phyloP scores from a whole-genome alignment of 140 eudicot species.

The Anethum foeniculum region DNA sequence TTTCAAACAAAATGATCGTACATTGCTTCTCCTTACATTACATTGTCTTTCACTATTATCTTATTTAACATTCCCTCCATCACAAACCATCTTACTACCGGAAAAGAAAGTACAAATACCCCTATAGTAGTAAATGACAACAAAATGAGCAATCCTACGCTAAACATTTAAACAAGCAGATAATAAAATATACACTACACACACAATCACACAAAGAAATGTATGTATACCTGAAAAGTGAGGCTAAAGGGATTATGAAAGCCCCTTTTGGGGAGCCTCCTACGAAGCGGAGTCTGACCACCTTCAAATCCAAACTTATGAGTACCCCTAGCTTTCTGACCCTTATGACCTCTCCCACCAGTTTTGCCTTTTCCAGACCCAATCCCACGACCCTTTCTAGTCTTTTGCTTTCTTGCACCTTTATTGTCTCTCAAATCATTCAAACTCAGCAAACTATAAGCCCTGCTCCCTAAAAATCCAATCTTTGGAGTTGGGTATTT shows the following conservation, averaged over 20 bases:
- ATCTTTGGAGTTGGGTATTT: constrained; percentile 2
- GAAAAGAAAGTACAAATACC: not conserved
- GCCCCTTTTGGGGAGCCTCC: constrained; percentile 88
- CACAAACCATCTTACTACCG: not conserved
- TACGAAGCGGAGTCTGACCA: constrained; percentile 91
- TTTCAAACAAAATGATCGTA: not conserved
- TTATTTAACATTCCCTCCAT: not conserved
- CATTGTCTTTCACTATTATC: not conserved
- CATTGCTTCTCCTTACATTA: not conserved
- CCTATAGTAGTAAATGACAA: not conserved
- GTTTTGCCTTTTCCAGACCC: constrained; percentile 99
- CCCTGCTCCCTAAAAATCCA: constrained; percentile 26
- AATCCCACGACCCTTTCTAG: constrained; percentile 91
- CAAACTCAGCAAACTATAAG: constrained; percentile 59
- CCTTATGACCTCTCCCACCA: constrained; percentile 96
- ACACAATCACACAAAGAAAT: not conserved
- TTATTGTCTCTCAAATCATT: constrained; percentile 84
- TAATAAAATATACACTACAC: too few species aligned
- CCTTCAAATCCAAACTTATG: constrained; percentile 92
- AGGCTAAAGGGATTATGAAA: constrained; percentile 89
- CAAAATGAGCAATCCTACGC: not conserved
- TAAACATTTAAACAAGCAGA: too few species aligned
- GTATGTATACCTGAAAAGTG: constrained; percentile 65
- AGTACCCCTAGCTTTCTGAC: constrained; percentile 97
- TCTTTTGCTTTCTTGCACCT: constrained; percentile 82